Conservation (phyloP, 148 eudicot genomes). For the Nepenthes gracilis region DNA sequence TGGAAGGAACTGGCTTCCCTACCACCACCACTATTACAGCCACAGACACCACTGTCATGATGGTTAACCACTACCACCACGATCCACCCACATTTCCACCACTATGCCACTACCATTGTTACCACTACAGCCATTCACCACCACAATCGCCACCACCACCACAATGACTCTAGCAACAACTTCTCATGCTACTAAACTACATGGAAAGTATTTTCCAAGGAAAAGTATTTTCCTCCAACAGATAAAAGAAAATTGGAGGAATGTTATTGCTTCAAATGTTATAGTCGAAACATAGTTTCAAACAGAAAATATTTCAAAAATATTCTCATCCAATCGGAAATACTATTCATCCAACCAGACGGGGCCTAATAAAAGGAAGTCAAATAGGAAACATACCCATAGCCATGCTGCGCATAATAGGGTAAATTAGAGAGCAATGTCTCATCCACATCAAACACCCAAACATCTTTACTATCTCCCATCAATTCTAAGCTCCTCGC, state of each 20-base stretch:
- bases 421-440: conserved; percentile 90
- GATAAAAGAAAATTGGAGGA: no score
- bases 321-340: not conserved
- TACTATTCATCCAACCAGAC: not conserved
- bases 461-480: conserved; percentile 55
- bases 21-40: no score
- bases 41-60: no score
- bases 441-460: conserved; percentile 95
- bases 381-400: conserved; percentile 39
- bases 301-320: no score
- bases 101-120: not conserved
- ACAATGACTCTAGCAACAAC: no score
- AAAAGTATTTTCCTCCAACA: not conserved
- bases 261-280: no score
- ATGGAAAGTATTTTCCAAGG: not conserved
- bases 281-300: no score
- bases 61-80: conserved; percentile 3
- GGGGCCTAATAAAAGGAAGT: not conserved
- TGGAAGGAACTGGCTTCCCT: no score
- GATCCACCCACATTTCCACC: conserved; percentile 4
- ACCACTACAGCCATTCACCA: conserved; percentile 1
- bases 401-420: conserved; percentile 41
- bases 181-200: no score
- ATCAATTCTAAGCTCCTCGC: conserved; percentile 37
- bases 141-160: no score